phyloP scores from a whole-genome alignment of 306 rosid species.

The Ormosia emarginata region DNA sequence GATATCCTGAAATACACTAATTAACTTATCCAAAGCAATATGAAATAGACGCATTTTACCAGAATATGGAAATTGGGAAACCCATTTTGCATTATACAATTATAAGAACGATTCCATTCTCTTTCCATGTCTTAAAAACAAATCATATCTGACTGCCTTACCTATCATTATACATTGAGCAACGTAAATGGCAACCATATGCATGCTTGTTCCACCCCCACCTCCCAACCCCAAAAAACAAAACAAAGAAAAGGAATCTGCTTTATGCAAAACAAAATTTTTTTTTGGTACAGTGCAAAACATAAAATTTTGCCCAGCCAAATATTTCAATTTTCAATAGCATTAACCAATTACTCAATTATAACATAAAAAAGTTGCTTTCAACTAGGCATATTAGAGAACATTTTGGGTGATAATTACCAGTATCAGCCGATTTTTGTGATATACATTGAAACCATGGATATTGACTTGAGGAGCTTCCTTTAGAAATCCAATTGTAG shows the following conservation, averaged over 20 bases:
- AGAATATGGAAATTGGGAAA: background rate
- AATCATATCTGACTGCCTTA: background rate
- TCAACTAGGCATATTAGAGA: background rate
- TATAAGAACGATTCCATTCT: background rate
- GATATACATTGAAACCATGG: slow-evolving; percentile 92
- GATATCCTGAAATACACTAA: background rate
- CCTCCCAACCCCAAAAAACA: background rate
- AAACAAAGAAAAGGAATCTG: background rate
- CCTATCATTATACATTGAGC: background rate
- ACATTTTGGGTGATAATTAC: slow-evolving; percentile 36
- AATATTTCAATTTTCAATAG: background rate
- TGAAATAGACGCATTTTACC: background rate
- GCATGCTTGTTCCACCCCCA: background rate
- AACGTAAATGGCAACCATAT: background rate
- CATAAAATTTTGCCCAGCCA: background rate
- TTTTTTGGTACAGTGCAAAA: background rate
- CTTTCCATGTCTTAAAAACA: background rate
- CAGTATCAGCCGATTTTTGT: slow-evolving; percentile 87
- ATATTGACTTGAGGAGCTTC: slow-evolving; percentile 73
- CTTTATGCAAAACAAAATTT: background rate
- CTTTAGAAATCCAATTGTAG: slow-evolving; percentile 88
- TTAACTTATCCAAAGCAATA: background rate
- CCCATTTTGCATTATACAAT: background rate
- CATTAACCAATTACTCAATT: background rate
- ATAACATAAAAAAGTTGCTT: background rate